Evolutionary conservation across 306 rosid genomes (phyloP), one percentile per base, ranked within the genome.

Genomic region (Geum urbanum): DNA sequence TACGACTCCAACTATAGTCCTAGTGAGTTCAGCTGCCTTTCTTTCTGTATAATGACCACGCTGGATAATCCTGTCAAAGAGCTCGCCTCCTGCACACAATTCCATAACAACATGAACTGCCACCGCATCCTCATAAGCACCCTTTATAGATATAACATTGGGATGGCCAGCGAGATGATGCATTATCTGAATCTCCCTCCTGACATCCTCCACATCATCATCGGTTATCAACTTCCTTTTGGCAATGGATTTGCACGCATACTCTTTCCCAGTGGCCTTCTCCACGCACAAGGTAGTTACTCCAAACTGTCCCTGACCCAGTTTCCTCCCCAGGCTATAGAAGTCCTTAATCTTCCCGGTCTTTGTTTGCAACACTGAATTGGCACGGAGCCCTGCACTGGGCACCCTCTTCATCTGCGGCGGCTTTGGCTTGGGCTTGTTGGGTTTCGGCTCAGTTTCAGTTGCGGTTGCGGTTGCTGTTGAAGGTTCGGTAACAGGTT

Each of bases 141-240:
- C 99, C 83, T 84, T 95, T 66, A 95, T 95, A 12, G 97, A 89
- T 84, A 95, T 89, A 71, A 95, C 99, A 72, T 95, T 89, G 11
- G 91, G 87, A 74, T 91, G 95, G 19, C 95, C 99, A 0, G 92
- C 81, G 84, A 95, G 80, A 83, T 95, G 99, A 71, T 95, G 99
- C 99, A 95, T 95, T 71, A 95, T 95, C 90, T 95, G 97, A 91
- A 95, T 91, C 70, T 95, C 99, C 81, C 99, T 84, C 76, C 99
- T 86, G 82, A 95, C 99, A 71, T 95, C 97, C 80, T 91, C 99
- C 40, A 95, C 97, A 83, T 95, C 99, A 3, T 95, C 97, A 13
- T 84, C 88, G 0, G 84, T 83, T 24, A 95, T 65, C 47, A 95
- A 73, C 82, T 95, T 95, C 85, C 99, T 89, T 84, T 95, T 95